Evolutionary conservation across 495 filamentous ascomycete genomes (phyloP), one percentile per base, ranked within the genome.

Genomic region (Wilcoxina mikolae): DNA sequence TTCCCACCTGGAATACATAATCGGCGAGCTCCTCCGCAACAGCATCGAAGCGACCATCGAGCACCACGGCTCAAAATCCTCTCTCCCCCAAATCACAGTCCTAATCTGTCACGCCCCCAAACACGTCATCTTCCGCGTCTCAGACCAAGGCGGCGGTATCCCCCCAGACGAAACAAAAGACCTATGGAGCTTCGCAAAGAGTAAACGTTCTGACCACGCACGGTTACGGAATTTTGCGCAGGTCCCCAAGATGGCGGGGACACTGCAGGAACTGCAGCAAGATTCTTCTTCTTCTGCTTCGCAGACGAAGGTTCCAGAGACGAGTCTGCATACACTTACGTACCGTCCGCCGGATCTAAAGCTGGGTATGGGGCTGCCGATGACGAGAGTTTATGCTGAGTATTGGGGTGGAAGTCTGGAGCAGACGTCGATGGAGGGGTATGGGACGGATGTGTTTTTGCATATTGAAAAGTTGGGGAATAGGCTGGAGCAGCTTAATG

Each of bases 391-490:
- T 12, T 99, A 96, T 67, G 90, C 93, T 15, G 90, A 99, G 68
- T 98, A 96, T 69, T 99, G 91, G 91, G 91, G 93, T 5, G 91
- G 91, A 1, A 90, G 78, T 65, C 68, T 99, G 23, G 87, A 95
- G 65, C 64, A 96, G 56, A 91, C 96, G 67, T 94, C 82, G 66
- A 69, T 99, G 31, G 91, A 96, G 61, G 91, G 91, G 0, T 99
- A 95, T 60, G 91, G 91, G 1, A 87, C 93, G n/a, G 91, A 99
- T 71, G 90, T 85, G 1, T 99, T 96, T 66, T 68, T 99, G 56
- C 90, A 96, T 68, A 94, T 99, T 33, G 90, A 86, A 4, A 95
- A 95, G 69, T 74, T 99, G 52, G 91, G 91, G 20, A 99, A 99
- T 69, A 95, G 95, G 74, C 95, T 95, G 65, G 91, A 99, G 73